Evolutionary conservation across 164 flowering plant genomes (phyloP), one percentile per base, ranked within the genome.

Genomic region (Sedum album): DNA sequence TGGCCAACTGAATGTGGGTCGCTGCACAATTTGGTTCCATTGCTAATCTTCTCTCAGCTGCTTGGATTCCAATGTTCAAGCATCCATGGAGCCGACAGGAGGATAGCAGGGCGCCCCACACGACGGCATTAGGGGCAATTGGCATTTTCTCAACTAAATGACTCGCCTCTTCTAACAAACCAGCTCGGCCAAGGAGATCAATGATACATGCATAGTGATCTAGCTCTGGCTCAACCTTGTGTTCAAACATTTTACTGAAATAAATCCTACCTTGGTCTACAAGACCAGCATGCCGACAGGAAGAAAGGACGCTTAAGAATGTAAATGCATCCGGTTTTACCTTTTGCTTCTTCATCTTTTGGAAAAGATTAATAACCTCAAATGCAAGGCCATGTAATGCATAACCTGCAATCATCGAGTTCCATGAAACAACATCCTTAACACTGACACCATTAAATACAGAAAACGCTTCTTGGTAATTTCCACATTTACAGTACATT

Each of bases 401-500:
- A 73, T 72, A 84, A 5, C 86, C 91, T 35, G 81, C 76, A 23
- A 89, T 85, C 84, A 89, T 84, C 17, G 95, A 81, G 65, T 87
- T 89, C 88, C 91, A 89, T 4, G 91, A 85, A 10, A 89, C 79
- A 5, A 75, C 44, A 74, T 89, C 91, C 70, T 73, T 83, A 9
- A 36, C 28, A 31, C 15, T 48, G 74, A 84, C 73, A n/a, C 26
- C 69, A 31, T 68, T 48, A 66, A 89, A 89, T 51, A 85, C 41
- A 44, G 33, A 49, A 33, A 74, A 62, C 3, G 87, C 89, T 44
- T 78, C 86, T 17, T 72, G 42, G n/a, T 85, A 63, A 64, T 73
- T 73, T 25, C 95, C 95, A 75, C 87, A 85, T 68, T 89, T 89
- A 46, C 80, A 81, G 46, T 89, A 89, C 91, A 85, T 84, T 5